These are phyloP conservation scores for Lathyrus oleraceus DNA, from an alignment of 306 rosid genomes.

Conservation along the genomic window DNA sequence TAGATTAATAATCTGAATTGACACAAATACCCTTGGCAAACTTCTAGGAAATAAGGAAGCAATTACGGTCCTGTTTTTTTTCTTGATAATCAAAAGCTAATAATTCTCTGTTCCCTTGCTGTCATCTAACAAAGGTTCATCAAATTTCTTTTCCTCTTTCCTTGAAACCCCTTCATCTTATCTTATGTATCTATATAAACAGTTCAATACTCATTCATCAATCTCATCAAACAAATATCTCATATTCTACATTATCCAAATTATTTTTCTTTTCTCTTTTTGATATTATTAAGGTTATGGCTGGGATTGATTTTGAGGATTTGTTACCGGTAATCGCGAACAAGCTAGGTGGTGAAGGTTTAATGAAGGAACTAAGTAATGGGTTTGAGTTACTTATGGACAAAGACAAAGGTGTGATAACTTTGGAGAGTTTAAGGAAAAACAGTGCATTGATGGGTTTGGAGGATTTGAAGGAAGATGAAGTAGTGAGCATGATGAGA, in stretches of 20 bases:
- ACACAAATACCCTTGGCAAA: constrained; percentile 31
- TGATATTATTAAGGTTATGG: constrained; percentile 8
- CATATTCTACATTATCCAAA: background rate
- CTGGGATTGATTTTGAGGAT: constrained; percentile 33
- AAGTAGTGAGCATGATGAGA: constrained; percentile 61
- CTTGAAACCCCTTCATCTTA: constrained; percentile 30
- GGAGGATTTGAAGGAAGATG: constrained; percentile 64
- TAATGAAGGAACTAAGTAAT: constrained; percentile 26
- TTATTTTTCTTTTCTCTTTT: background rate
- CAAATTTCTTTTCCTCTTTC: background rate
- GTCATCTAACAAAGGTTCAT: constrained; percentile 31
- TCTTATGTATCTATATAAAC: constrained; percentile 2
- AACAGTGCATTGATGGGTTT: constrained; percentile 59
- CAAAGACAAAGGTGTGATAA: constrained; percentile 33
- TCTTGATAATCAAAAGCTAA: constrained; percentile 5
- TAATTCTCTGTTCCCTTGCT: constrained; percentile 23
- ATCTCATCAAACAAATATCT: background rate
- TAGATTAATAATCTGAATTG: background rate
- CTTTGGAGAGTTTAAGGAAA: constrained; percentile 31
- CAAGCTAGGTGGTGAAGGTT: constrained; percentile 33
- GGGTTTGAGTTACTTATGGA: constrained; percentile 34
- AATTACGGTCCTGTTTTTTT: constrained; percentile 4
- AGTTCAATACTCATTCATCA: background rate
- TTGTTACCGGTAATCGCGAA: constrained; percentile 27
- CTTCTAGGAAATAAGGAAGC: constrained; percentile 37